phyloP scores from a whole-genome alignment of 805 yeast species.

The Debaryomyces prosopidis region DNA sequence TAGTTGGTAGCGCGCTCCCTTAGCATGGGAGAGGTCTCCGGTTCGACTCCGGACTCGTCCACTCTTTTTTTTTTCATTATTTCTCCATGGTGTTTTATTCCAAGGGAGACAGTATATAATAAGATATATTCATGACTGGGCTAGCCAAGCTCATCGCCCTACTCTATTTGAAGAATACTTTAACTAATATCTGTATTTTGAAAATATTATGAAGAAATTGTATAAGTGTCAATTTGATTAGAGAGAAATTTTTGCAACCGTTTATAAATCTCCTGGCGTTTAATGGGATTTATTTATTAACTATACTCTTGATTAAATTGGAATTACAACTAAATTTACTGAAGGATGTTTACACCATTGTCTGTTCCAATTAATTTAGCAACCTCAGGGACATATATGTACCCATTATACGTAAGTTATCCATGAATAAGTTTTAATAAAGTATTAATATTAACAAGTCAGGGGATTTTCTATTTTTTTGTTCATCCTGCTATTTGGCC shows the following conservation, averaged over 20 bases:
- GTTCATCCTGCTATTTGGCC: constrained; percentile 48
- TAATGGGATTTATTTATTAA: neutral
- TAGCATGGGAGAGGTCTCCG: constrained; percentile 52
- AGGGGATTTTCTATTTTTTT: constrained; percentile 45
- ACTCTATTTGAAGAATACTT: too few species aligned
- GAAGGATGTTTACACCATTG: neutral
- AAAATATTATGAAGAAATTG: too few species aligned
- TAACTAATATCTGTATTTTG: too few species aligned
- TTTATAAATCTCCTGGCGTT: neutral
- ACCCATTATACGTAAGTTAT: constrained; percentile 23
- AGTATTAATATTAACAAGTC: constrained; percentile 2
- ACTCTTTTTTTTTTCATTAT: constrained; percentile 18
- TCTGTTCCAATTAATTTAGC: neutral
- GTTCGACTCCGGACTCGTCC: constrained; percentile 47
- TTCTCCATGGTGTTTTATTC: too few species aligned
- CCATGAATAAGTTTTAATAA: constrained; percentile 3
- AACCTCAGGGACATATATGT: constrained; percentile 18
- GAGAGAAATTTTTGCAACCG: constrained; percentile 1
- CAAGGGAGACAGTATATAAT: too few species aligned
- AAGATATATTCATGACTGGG: too few species aligned
- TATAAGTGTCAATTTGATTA: too few species aligned
- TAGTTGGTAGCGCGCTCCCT: constrained; percentile 52
- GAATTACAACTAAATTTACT: neutral
- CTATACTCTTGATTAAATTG: too few species aligned
- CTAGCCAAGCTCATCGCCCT: too few species aligned